Base-by-base conservation (phyloP, 176 grass and related monocot species). In the Triticum monococcum region DNA sequence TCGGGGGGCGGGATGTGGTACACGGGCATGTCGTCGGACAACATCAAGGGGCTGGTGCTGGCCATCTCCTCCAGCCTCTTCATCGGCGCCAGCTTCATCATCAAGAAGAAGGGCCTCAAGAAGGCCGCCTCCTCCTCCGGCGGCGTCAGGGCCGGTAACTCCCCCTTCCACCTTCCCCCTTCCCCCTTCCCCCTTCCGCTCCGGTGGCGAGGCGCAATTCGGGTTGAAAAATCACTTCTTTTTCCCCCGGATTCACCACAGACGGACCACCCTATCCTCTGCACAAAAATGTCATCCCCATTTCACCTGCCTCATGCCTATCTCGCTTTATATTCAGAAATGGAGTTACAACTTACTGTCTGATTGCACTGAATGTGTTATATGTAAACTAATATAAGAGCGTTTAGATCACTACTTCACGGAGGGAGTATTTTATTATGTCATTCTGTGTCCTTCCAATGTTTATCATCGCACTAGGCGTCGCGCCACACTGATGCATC, bases 41-140 rank as follows among this genome's bases (percentile, higher is more conserved):
- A 96, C 84, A 89, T 96, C 70, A 93, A 93, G 78, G 94, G 94
- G 28, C 66, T 96, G 33, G 62, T 93, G 14, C 89, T 96, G 23
- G 91, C 91, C 8, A 84, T 95, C n/a, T 98, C 92, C 18, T 98
- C 92, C 80, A 95, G 95, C 87, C 67, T 94, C 54, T 98, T 98
- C 77, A 95, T 98, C 84, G 95, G 95, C 24, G 92, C 92, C 65
- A 98, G 95, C 88, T 98, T 98, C 89, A 98, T 98, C 88, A 87
- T 98, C 43, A 97, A 97, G 92, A 97, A 97, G 87, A 97, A 97
- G 89, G 95, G 95, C 83, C 94, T 96, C 84, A 93, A 96, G 89
- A 96, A 89, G 85, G 94, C 94, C 57, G 91, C 91, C 9, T 68
- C 94, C 26, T 81, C 94, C 23, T 85, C 88, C 22, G 89, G 84